These are phyloP conservation scores for Dictyostelium purpureum DNA, from an alignment of 78 protist genomes.

Conservation along the genomic window DNA sequence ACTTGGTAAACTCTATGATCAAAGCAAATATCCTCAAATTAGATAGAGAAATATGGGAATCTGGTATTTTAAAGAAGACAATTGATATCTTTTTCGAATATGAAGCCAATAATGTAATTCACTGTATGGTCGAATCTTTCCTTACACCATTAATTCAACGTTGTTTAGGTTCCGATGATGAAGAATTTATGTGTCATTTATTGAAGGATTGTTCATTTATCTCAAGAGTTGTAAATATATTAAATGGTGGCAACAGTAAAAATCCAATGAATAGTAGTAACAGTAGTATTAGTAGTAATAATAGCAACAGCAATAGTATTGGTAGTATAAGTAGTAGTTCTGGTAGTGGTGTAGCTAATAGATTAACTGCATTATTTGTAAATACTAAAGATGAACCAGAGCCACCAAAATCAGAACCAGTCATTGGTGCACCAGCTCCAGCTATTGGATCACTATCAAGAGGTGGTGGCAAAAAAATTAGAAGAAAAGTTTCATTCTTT, in stretches of 20 bases:
- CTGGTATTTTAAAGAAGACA: conserved; percentile 57
- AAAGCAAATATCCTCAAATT: conserved; percentile 28
- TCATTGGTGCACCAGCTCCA: not conserved
- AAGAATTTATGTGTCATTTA: conserved; percentile 76
- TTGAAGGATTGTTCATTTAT: conserved; percentile 62
- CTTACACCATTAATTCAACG: conserved; percentile 56
- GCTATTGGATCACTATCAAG: conserved; percentile 16
- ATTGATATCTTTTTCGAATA: conserved; percentile 57
- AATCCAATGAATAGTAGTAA: not conserved
- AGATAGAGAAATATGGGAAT: conserved; percentile 62
- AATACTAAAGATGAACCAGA: conserved; percentile 9
- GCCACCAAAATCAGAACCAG: conserved; percentile 4
- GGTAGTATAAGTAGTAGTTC: conserved; percentile 6
- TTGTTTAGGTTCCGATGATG: conserved; percentile 62
- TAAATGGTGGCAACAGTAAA: conserved; percentile 8
- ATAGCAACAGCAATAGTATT: not conserved
- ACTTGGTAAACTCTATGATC: conserved; percentile 19
- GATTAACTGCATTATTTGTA: conserved; percentile 17
- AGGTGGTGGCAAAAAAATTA: conserved; percentile 24
- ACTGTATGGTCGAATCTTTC: conserved; percentile 39
- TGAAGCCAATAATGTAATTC: conserved; percentile 66
- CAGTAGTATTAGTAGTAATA: not conserved
- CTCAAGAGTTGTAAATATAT: conserved; percentile 37
- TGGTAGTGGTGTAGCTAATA: not conserved
- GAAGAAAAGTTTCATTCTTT: conserved; percentile 67